phyloP scores from a whole-genome alignment of 2,329 filamentous ascomycete species.

The Nigrospora sphaerica region DNA sequence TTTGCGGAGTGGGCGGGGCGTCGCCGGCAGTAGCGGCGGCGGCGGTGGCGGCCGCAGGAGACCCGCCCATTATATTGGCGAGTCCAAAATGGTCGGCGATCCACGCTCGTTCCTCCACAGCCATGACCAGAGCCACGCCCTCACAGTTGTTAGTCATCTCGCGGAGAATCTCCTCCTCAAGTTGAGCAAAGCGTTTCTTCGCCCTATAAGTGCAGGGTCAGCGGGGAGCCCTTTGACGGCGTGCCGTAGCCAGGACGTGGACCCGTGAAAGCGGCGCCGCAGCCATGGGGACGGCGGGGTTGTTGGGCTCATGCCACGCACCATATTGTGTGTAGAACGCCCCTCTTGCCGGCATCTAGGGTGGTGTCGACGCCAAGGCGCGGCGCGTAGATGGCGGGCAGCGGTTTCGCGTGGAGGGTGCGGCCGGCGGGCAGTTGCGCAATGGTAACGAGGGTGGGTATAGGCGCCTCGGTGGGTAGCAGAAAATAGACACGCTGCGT shows the following conservation, averaged over 20 bases:
- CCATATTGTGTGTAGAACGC: conserved; percentile 82
- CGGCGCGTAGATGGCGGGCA: conserved; percentile 80
- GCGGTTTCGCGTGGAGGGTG: conserved; percentile 60
- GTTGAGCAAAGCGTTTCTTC: conserved; percentile 67
- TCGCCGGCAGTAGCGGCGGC: conserved; percentile 15
- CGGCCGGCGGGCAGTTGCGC: conserved; percentile 29
- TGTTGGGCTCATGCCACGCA: neutral
- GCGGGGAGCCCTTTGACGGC: neutral
- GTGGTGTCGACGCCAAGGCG: conserved; percentile 60
- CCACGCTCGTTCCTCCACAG: conserved; percentile 75
- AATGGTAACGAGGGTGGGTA: conserved; percentile 69
- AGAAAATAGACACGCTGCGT: conserved; percentile 71
- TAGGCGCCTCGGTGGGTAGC: conserved; percentile 61
- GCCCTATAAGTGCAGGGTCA: conserved; percentile 37
- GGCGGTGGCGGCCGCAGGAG: conserved; percentile 3
- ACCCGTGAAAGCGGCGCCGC: neutral
- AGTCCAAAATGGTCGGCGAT: conserved; percentile 66
- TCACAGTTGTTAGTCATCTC: conserved; percentile 72
- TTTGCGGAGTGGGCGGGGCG: conserved; percentile 34
- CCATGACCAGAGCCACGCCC: conserved; percentile 79
- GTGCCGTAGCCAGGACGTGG: neutral
- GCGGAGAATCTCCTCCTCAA: conserved; percentile 68
- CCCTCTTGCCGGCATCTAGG: conserved; percentile 62
- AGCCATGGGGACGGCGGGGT: neutral
- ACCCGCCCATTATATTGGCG: neutral